Evolutionary conservation across 2,329 filamentous ascomycete genomes (phyloP), one percentile per base, ranked within the genome.

Genomic region (Monosporascus sp.): DNA sequence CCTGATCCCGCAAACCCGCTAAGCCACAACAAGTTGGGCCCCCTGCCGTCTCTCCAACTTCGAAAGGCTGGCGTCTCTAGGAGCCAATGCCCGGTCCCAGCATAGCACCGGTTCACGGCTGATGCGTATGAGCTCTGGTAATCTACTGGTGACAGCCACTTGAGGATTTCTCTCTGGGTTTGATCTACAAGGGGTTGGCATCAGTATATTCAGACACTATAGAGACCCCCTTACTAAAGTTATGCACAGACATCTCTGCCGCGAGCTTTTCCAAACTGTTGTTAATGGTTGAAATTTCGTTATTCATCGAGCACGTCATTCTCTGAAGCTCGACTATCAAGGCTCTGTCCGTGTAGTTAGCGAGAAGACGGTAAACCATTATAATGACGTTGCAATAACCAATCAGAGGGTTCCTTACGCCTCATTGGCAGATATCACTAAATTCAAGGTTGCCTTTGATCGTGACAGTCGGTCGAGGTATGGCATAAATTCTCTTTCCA

Each of bases 1-100:
- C 52, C 52, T 2, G 48, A 54, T 35, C 52, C 52, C 26, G 52
- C 52, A 20, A 54, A 54, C 37, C 48, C 52, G 26, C 52, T 54
- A 27, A 54, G 52, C 52, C 52, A 54, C 27, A 31, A 7, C 4
- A 54, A 37, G 22, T 47, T 51, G 19, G 26, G 41, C 27, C 31
- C 26, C 20, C n/a, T 20, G 17, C 24, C 20, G 31, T 54, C 41
- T n/a, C 37, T 51, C 52, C 52, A 54, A 27, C 38, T 37, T 41
- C 41, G 43, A 38, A 54, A 51, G 7, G 22, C 49, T 17, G 4
- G 41, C 22, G 52, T 51, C 20, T 54, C 27, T 37, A 54, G 37
- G 26, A 54, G 51, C 52, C 52, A 54, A 4, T 31, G 20, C 7
- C 52, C 52, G 16, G 52, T 54, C 7, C 48, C 48, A 19, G 50